Base-by-base conservation (phyloP, 345 rosid genomes). In the Brassica nigra region DNA sequence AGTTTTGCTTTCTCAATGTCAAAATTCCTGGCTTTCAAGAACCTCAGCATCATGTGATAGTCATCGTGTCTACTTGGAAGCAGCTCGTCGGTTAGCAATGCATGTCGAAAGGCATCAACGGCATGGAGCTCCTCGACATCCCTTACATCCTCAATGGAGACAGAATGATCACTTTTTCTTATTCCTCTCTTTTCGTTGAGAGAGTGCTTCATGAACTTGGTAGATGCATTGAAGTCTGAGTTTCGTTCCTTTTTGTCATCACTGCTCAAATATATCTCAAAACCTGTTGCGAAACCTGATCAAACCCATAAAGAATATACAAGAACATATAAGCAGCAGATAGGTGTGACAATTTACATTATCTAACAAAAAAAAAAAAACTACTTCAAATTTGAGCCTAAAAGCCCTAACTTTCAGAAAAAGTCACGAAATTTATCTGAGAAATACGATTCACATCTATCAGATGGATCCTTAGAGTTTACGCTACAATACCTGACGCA, bases 1-100 rank as follows among this genome's bases (percentile, higher is more conserved):
- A 88, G 93, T 83, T 90, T 95, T 29, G 98, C 97, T 83, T 83
- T 95, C 33, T 93, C 99, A 52, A 89, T 74, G 39, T 95, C 99
- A 66, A 93, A 95, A 78, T 91, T 95, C 82, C 99, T 89, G 2
- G 97, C 99, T 84, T 93, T 93, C 87, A 93, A 82, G 69, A 93
- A 95, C 86, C 99, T 87, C 85, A 96, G 80, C 98, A 93, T 90
- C 98, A 89, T 89, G 78, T 92, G 98, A 83, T 96, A 96, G 74
- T 93, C 98, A 76, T 96, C 98, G 30, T 88, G 89, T 73, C 73
- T 86, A 1, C 76, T 87, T 0, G 93, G 94, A 16, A 96, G 92
- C 76, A 96, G 66, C 73, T 96, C 99, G 23, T 93, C 98, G 87
- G 87, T 83, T 54, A 92, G 36, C 86, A 96, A 82, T 5, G 91